Conservation (phyloP, 805 yeast species). For the Yamadazyma endophytica region DNA sequence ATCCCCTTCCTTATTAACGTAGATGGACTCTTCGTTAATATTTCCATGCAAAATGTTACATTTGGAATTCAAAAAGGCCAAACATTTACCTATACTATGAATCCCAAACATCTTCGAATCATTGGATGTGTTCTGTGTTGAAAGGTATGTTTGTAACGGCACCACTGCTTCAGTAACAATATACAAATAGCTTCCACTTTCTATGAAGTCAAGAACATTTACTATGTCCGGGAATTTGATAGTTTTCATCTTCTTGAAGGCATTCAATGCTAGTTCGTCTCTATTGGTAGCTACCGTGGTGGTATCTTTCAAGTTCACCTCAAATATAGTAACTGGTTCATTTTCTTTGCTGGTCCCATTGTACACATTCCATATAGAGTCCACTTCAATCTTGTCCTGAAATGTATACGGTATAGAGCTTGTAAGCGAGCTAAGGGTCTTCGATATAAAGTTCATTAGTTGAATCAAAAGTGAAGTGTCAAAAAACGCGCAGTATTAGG, state of each 20-base stretch:
- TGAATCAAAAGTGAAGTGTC: too few relatives aligned
- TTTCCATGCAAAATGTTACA: conserved; percentile 63
- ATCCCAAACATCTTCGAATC: conserved; percentile 52
- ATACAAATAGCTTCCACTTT: conserved; percentile 52
- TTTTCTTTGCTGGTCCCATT: conserved; percentile 55
- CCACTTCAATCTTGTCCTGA: conserved; percentile 36
- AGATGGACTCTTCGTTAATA: conserved; percentile 52
- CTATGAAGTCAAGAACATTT: conserved; percentile 57
- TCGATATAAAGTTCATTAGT: conserved; percentile 67
- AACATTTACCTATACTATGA: conserved; percentile 48
- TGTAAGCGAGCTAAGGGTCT: conserved; percentile 54
- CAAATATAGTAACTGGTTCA: conserved; percentile 59
- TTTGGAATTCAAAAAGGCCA: conserved; percentile 56
- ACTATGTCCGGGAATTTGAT: conserved; percentile 70
- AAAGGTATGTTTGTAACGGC: conserved; percentile 44
- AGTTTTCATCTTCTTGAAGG: conserved; percentile 45
- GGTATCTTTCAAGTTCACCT: conserved; percentile 47
- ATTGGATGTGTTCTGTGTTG: conserved; percentile 8
- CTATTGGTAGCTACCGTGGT: conserved; percentile 19
- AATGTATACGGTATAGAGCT: conserved; percentile 54
- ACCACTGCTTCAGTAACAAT: conserved; percentile 64
- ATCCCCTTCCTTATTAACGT: conserved; percentile 64
- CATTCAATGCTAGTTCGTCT: conserved; percentile 31
- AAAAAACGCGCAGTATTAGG: too few relatives aligned
- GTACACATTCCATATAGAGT: conserved; percentile 57